Evolutionary conservation across 805 yeast genomes (phyloP).

Genomic region (Metschnikowia baotianmanensis): DNA sequence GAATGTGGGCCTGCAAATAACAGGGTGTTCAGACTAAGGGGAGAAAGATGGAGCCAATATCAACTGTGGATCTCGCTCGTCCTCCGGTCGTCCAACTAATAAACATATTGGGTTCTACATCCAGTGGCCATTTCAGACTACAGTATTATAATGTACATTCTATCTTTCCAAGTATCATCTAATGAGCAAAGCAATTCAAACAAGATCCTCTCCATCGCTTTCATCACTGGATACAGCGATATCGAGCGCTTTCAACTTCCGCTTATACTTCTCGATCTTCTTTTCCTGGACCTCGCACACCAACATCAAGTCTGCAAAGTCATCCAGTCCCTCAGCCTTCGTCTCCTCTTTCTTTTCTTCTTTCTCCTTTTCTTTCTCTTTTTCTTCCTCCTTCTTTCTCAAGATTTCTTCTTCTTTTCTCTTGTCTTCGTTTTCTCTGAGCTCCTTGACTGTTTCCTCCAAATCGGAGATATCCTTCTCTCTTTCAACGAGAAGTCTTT

Average conservation of each 20-base stretch:
- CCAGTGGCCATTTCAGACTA: too few relatives aligned
- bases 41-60: too few relatives aligned
- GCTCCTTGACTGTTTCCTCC: not conserved
- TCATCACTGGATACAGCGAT: slow-evolving; percentile 69
- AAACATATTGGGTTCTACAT: too few relatives aligned
- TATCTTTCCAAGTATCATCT: too few relatives aligned
- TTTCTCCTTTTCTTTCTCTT: not conserved
- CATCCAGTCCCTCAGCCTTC: slow-evolving; percentile 3
- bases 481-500: not conserved
- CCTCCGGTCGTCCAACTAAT: too few relatives aligned
- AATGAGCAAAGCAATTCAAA: too few relatives aligned
- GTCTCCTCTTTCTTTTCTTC: not conserved
- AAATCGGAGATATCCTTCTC: slow-evolving; percentile 2
- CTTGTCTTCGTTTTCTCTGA: not conserved
- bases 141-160: too few relatives aligned
- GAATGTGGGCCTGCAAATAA: too few relatives aligned
- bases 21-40: too few relatives aligned
- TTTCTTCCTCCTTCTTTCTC: not conserved
- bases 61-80: too few relatives aligned
- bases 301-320: slow-evolving; percentile 51
- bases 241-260: slow-evolving; percentile 49
- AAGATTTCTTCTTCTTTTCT: slow-evolving; percentile 1
- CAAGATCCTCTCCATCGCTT: slow-evolving; percentile 55
- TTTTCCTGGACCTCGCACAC: slow-evolving; percentile 78
- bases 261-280: slow-evolving; percentile 55